Base-by-base conservation (phyloP, 345 rosid species). In the Capsella bursapastoris region DNA sequence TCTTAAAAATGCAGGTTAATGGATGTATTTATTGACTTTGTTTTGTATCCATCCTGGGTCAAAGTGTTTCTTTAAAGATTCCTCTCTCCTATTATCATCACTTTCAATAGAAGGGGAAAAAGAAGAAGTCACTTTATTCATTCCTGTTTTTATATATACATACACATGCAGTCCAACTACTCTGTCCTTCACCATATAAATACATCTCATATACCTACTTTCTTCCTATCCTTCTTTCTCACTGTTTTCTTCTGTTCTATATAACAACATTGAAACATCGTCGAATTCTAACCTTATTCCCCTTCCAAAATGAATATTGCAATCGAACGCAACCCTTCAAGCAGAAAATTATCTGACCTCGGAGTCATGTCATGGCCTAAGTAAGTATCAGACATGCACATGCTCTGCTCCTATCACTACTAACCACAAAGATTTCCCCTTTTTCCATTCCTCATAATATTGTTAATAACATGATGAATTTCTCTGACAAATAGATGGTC, bases 401-500 rank as follows among this genome's bases (percentile, higher is more conserved):
- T 35, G 27, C 34, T 53, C 64, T 69, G 53, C 64, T 41, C 10
- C 58, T 53, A 44, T 16, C 55, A 50, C 4, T 38, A 18, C 52
- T 74, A 56, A 49, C 22, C 10, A 43, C 51, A 27, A 18, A 15
- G 58, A 35, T 32, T 62, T 69, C 40, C 38, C 41, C 27, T 40
- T 37, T 43, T 47, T 43, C 52, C 27, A 38, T 44, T 53, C 64
- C 34, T 51, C 12, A 52, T 25, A 13, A 34, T 10, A 34, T 49
- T 70, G 59, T 59, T 47, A 44, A 12, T 65, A 31, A 71, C 64
- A 57, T 71, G 68, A 58, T 66, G 77, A 58, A 43, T 43, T 22
- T 66, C 25, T 77, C 27, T 76, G 65, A 49, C 45, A 5, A 58
- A 51, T 25, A 91, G 98, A 82, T 91, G 97, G 98, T 96, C 91